Evolutionary conservation across 2,329 filamentous ascomycete genomes (phyloP).

Genomic region (Cercospora sp.): DNA sequence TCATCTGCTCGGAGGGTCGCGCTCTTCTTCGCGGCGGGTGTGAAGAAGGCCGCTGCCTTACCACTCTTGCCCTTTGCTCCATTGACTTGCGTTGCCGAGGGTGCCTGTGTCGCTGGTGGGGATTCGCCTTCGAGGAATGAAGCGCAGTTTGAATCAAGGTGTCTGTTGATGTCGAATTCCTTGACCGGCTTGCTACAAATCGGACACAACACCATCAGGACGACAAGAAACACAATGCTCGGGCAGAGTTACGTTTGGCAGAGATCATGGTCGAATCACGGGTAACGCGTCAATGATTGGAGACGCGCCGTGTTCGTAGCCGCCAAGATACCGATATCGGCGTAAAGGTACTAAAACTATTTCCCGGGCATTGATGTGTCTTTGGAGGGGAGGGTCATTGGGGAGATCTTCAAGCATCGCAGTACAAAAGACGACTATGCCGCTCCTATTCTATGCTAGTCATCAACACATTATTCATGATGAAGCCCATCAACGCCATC

Average conservation of each 20-base stretch:
- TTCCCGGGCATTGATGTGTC: background rate
- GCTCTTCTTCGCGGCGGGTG: conserved; percentile 50
- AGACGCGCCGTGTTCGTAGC: background rate
- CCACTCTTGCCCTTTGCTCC: conserved; percentile 30
- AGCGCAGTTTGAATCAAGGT: conserved; percentile 82
- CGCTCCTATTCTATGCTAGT: background rate
- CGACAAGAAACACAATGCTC: background rate
- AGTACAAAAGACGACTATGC: background rate
- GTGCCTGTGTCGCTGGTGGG: conserved; percentile 39
- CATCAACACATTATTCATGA: conserved; percentile 8
- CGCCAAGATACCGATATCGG: conserved; percentile 6
- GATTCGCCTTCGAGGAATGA: conserved; percentile 61
- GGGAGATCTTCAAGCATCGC: background rate
- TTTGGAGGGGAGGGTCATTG: background rate
- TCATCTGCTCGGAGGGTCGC: conserved; percentile 33
- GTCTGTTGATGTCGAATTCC: conserved; percentile 76
- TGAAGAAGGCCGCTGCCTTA: conserved; percentile 56
- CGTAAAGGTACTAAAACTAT: background rate
- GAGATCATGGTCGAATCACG: background rate
- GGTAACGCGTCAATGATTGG: conserved; percentile 4
- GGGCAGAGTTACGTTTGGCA: background rate
- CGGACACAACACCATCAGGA: conserved; percentile 39
- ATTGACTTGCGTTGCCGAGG: conserved; percentile 30
- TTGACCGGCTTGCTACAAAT: conserved; percentile 47
- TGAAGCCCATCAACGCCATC: background rate